Conservation (phyloP, 371 early-diverging fungal species). For the Mortierella sp. region DNA sequence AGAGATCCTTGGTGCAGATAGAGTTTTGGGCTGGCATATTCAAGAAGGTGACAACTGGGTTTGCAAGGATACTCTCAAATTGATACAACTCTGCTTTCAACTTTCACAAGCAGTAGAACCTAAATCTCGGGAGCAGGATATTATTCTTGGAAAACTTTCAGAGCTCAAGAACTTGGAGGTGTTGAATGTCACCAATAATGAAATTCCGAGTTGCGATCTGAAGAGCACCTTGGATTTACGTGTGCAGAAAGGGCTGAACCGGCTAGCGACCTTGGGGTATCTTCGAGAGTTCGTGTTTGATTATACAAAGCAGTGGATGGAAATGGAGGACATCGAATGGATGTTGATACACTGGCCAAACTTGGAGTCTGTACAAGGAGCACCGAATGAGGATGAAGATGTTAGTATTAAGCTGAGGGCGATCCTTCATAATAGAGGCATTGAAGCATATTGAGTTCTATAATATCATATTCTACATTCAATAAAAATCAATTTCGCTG, state of each 20-base stretch:
- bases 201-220: neutral
- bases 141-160: neutral
- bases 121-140: neutral
- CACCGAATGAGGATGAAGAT: neutral
- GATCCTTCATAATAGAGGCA: neutral
- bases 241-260: neutral
- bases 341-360: neutral
- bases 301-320: neutral
- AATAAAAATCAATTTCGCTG: too few relatives aligned
- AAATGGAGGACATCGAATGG: conserved; percentile 3
- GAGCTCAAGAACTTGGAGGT: neutral
- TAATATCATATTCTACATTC: too few relatives aligned
- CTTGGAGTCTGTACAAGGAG: neutral
- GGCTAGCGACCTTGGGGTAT: neutral
- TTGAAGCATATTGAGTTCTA: neutral
- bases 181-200: neutral
- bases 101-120: neutral
- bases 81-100: neutral
- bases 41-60: neutral
- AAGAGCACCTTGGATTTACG: neutral
- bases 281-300: neutral
- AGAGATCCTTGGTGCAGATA: neutral
- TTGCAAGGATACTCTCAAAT: neutral
- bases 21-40: neutral
- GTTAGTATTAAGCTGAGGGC: neutral